Base-by-base conservation (phyloP, 106 monocot genomes). In the Amphibolis antarctica region DNA sequence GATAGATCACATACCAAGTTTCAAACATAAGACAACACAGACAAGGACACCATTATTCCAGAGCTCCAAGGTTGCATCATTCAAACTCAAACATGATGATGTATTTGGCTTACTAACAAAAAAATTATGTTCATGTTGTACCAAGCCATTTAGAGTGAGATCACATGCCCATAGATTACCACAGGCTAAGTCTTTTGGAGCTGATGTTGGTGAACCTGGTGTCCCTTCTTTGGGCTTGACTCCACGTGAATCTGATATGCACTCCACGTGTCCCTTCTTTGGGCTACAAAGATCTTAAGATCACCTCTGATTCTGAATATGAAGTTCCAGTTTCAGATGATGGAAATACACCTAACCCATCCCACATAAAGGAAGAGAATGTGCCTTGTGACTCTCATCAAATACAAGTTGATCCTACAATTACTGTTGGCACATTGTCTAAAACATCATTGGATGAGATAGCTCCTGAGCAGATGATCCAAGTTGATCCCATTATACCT, bases 81-180 rank as follows among this genome's bases (percentile, higher is more conserved):
- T 36, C 36, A 36, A 79, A 24, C 45, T 70, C 12, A 53, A 65
- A 21, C 72, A 69, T 49, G 74, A 71, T 66, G 30, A 26, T 57
- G 28, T 30, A 14, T 27, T 59, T 57, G 50, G n/a, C 48, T 58
- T 59, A 58, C 28, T 55, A 46, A 12, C 24, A 9, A 53, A 31
- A 66, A 48, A 53, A 9, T 12, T 51, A 31, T 84, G 88, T 46
- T 82, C 81, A 28, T 88, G 88, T 60, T 88, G 84, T 66, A 66
- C 63, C 42, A 58, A 42, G 42, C 67, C 50, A 47, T 76, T 76
- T 55, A 42, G 21, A 27, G 59, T 64, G 45, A 75, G 69, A 63
- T 43, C 64, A 53, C 55, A 68, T 50, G 63, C 50, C 9, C 46
- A 56, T n/a, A 59, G 62, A 14, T 31, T 77, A 28, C 62, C 74